Evolutionary conservation across 192 early-diverging fungal genomes (phyloP).

Genomic region (Podila verticillata): DNA sequence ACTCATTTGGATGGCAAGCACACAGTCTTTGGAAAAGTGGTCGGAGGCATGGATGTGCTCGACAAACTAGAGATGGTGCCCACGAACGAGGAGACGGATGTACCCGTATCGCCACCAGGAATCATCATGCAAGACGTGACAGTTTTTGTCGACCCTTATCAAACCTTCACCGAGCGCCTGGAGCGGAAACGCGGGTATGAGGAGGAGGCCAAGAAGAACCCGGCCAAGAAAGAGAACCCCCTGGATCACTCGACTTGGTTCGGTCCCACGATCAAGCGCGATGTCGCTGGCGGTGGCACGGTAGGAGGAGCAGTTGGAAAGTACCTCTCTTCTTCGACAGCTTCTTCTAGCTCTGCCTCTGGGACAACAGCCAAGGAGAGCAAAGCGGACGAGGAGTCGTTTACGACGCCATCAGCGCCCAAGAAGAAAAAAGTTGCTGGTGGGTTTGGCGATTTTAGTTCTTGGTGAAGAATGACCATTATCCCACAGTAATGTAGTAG

Average conservation of each 20-base stretch:
- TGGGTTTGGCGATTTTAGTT: constrained; percentile 59
- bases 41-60: constrained; percentile 87
- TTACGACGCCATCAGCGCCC: constrained; percentile 7
- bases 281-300: constrained; percentile 35
- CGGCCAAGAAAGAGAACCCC: constrained; percentile 57
- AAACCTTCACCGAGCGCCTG: constrained; percentile 74
- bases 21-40: constrained; percentile 92
- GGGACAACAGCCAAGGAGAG: not conserved
- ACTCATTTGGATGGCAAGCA: constrained; percentile 85
- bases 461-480: constrained; percentile 31
- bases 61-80: constrained; percentile 80
- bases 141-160: constrained; percentile 89
- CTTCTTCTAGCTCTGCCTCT: not conserved
- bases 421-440: constrained; percentile 50
- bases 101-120: constrained; percentile 67
- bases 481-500: too few relatives aligned
- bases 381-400: constrained; percentile 12
- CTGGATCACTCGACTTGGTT: constrained; percentile 78
- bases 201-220: constrained; percentile 45
- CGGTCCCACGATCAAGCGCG: constrained; percentile 64
- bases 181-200: constrained; percentile 69
- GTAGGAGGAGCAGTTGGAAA: constrained; percentile 66
- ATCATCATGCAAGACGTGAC: constrained; percentile 79
- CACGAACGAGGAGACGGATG: constrained; percentile 74
- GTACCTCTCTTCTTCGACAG: constrained; percentile 57